These are phyloP conservation scores for Cnidoscolus chayamansa DNA, from an alignment of 441 rosid genomes.

Conservation along the genomic window DNA sequence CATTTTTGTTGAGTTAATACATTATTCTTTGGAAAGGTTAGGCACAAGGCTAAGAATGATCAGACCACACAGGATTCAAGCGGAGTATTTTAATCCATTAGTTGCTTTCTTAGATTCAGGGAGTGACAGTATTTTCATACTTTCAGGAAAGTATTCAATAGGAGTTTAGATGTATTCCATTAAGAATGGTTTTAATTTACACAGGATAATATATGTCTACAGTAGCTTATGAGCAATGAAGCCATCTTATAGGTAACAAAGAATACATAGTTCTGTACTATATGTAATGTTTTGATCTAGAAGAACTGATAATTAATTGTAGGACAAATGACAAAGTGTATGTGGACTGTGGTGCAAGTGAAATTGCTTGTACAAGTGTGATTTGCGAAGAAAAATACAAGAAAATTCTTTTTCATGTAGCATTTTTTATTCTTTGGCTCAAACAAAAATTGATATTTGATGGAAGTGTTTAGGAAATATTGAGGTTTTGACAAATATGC, in stretches of 20 bases:
- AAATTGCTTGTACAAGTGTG: constrained; percentile 4
- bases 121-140: neutral
- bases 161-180: neutral
- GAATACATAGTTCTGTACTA: neutral
- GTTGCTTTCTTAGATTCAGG: neutral
- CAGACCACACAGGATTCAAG: neutral
- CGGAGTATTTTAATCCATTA: neutral
- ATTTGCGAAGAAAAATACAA: neutral
- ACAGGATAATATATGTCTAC: neutral
- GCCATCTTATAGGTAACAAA: too few species aligned
- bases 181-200: neutral
- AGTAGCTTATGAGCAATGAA: neutral
- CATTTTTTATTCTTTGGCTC: neutral
- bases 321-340: neutral
- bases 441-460: neutral
- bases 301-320: neutral
- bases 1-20: neutral
- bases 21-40: neutral
- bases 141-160: neutral
- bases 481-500: neutral
- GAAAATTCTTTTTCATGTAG: neutral
- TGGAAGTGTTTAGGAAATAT: neutral
- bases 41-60: neutral
- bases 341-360: neutral
- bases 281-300: neutral